These are phyloP conservation scores for Cryptococcus jaspeensis DNA, from an alignment of 1,284 basidiomycete genomes.

Conservation along the genomic window DNA sequence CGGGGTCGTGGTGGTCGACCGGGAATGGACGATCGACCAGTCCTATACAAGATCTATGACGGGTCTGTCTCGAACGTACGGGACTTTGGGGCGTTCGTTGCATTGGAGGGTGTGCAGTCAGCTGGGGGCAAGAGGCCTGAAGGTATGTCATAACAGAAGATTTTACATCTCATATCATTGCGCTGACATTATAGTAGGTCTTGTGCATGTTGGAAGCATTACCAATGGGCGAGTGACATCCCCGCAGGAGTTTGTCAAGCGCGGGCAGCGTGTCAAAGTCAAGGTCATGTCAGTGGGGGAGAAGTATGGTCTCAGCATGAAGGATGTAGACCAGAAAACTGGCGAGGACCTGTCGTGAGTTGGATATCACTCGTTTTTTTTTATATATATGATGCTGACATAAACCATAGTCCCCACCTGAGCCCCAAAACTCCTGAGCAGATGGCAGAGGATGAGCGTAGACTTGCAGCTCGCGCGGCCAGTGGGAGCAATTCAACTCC, in stretches of 20 bases:
- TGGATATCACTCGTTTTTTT: not conserved
- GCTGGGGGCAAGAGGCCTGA: constrained; percentile 30
- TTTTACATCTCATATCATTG: not conserved
- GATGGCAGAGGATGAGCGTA: constrained; percentile 70
- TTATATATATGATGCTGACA: not conserved
- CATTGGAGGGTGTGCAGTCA: constrained; percentile 76
- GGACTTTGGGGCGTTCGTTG: constrained; percentile 94
- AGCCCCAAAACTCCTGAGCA: constrained; percentile 91
- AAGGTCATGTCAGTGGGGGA: constrained; percentile 90
- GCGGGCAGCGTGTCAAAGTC: constrained; percentile 84
- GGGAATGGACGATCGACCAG: constrained; percentile 72
- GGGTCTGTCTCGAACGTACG: constrained; percentile 82
- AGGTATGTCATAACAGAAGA: not conserved
- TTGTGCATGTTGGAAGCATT: constrained; percentile 94
- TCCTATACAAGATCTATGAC: constrained; percentile 92
- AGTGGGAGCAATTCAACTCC: constrained; percentile 56
- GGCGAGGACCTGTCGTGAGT: constrained; percentile 70
- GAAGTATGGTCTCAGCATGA: constrained; percentile 87
- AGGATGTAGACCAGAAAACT: constrained; percentile 89
- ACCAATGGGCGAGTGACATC: constrained; percentile 78
- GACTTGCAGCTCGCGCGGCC: constrained; percentile 52
- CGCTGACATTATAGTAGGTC: constrained; percentile 58
- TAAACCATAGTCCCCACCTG: constrained; percentile 64
- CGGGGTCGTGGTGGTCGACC: constrained; percentile 38
- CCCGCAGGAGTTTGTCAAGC: constrained; percentile 77